These are phyloP conservation scores for Penicillium fimorum DNA, from an alignment of 495 filamentous ascomycete genomes.

Conservation along the genomic window DNA sequence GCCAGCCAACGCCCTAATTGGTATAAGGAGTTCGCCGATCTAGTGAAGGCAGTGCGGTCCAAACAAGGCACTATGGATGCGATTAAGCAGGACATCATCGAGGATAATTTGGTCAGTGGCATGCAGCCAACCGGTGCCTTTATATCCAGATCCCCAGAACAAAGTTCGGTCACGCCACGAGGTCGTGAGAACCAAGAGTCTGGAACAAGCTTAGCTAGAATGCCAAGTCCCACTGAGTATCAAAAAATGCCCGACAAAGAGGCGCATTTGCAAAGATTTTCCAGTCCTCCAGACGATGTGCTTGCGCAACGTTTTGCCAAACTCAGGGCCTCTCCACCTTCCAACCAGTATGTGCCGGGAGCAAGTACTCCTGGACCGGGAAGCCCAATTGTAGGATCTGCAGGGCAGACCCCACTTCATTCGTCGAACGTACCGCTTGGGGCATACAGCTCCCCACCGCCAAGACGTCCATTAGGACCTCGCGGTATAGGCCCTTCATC, in stretches of 20 bases:
- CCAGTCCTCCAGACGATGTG: slow-evolving; percentile 35
- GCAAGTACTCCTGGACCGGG: slow-evolving; percentile 19
- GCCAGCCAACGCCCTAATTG: slow-evolving; percentile 35
- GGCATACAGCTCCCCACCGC: slow-evolving; percentile 24
- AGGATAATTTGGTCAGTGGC: slow-evolving; percentile 41
- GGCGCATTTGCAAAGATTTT: slow-evolving; percentile 24
- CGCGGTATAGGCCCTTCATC: slow-evolving; percentile 54
- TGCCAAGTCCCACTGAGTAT: slow-evolving; percentile 47
- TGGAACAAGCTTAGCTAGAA: slow-evolving; percentile 26
- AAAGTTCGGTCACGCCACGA: slow-evolving; percentile 12
- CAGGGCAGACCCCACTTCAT: slow-evolving; percentile 31
- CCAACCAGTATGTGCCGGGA: slow-evolving; percentile 29
- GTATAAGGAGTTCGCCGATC: slow-evolving; percentile 42
- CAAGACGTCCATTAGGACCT: slow-evolving; percentile 49
- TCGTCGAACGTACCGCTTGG: slow-evolving; percentile 22
- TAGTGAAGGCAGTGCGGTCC: slow-evolving; percentile 47
- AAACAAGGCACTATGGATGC: slow-evolving; percentile 48
- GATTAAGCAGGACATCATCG: slow-evolving; percentile 46
- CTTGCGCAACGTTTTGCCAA: slow-evolving; percentile 49
- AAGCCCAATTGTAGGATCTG: slow-evolving; percentile 34
- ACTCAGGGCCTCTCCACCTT: slow-evolving; percentile 32
- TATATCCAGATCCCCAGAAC: slow-evolving; percentile 12
- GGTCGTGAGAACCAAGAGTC: slow-evolving; percentile 28
- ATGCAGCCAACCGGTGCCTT: slow-evolving; percentile 29
- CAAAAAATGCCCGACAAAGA: slow-evolving; percentile 27